These are phyloP conservation scores for Kurtzmaniella quercitrusa DNA, from an alignment of 1,139 yeast genomes.

Conservation along the genomic window DNA sequence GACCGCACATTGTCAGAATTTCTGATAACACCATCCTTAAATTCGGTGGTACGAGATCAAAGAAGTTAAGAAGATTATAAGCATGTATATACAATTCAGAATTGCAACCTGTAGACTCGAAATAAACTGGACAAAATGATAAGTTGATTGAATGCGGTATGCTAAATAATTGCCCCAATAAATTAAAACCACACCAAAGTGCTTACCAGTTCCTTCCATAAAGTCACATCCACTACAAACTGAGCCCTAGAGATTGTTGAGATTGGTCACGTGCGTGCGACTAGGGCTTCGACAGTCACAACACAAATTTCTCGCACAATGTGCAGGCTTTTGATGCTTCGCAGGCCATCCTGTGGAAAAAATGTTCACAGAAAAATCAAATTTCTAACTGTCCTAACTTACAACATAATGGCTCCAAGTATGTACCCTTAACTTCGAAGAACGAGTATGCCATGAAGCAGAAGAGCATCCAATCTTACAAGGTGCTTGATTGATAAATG, in stretches of 20 bases:
- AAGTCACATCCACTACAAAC: neutral
- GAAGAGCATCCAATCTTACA: neutral
- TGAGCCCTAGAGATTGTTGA: neutral
- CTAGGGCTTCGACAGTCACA: constrained; percentile 2
- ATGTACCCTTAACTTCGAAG: constrained; percentile 10
- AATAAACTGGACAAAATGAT: too few relatives aligned
- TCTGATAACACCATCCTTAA: constrained; percentile 78
- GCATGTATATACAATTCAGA: constrained; percentile 4
- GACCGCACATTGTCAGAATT: constrained; percentile 62
- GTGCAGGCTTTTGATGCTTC: neutral
- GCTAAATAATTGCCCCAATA: too few relatives aligned
- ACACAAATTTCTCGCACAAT: neutral
- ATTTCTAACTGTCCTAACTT: constrained; percentile 6
- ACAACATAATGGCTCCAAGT: constrained; percentile 28
- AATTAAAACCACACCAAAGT: too few relatives aligned
- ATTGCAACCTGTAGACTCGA: too few relatives aligned
- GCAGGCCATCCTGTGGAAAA: constrained; percentile 4
- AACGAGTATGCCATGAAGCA: neutral
- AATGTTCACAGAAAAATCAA: constrained; percentile 5
- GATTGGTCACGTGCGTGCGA: neutral
- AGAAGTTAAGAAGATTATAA: constrained; percentile 76
- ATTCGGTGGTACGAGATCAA: constrained; percentile 90
- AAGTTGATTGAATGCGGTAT: too few relatives aligned
- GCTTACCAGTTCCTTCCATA: too few relatives aligned
- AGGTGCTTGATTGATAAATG: neutral